Base-by-base conservation (phyloP, 352 stramenopile species). In the Globisporangium emineosum region DNA sequence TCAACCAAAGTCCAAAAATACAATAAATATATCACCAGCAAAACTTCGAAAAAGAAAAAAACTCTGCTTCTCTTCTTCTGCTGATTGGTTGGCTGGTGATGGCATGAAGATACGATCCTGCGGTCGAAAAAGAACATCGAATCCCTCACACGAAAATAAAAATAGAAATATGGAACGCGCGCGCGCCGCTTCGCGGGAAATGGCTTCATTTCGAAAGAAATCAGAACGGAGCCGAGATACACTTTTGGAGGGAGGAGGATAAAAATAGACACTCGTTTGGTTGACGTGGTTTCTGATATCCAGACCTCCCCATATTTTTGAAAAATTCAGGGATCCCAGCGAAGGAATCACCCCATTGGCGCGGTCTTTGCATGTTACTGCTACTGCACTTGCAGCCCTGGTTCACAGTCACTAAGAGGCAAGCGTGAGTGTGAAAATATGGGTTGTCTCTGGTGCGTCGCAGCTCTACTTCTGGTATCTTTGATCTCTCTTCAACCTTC, bases 171-270 rank as follows among this genome's bases (percentile, higher is more conserved):
- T 47, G 15, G 40, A 47, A 45, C 37, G 15, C 37, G 5, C 37
- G 40, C 40, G 40, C 40, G 40, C 8, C 40, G 40, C 40, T 47
- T 47, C 40, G 40, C 40, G 15, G 37, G 40, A 47, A 47, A 47
- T 47, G 40, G 40, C 40, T 47, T 47, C 40, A 47, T 17, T 47
- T 47, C 40, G 40, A 47, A 47, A 47, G 40, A 47, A 47, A 47
- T 47, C 40, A 47, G 40, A 47, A 47, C 37, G n/a, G 40, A 47
- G 15, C 40, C 40, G 40, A 47, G 40, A 47, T 47, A 47, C 40
- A 47, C 40, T 47, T 47, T 47, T 47, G 40, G 40, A 45, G 15
- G 37, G 37, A 45, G 15, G 37, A n/a, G 2, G 40, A 47, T 10
- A 47, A 47, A 47, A 47, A 47, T 21, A 47, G 40, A 47, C 40